Evolutionary conservation across 2,329 filamentous ascomycete species (phyloP).

Genomic region (Trichoderma brevicompactum): DNA sequence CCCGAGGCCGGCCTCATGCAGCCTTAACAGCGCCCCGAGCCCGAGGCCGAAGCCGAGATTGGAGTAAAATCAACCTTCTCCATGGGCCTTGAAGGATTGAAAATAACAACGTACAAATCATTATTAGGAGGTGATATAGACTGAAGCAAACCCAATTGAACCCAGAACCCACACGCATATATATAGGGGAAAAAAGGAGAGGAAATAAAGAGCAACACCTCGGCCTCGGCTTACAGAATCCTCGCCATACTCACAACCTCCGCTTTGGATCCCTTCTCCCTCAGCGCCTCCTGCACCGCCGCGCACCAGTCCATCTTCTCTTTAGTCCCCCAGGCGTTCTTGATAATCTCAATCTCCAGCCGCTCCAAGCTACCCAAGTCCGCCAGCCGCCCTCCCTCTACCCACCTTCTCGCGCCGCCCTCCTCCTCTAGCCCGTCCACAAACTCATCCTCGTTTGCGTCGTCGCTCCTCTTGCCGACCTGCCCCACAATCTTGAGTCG

Average conservation of each 20-base stretch:
- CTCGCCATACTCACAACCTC: constrained; percentile 38
- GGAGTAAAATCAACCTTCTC: too few relatives aligned
- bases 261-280: constrained; percentile 27
- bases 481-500: constrained; percentile 45
- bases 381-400: constrained; percentile 40
- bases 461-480: constrained; percentile 32
- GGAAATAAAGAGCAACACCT: background rate
- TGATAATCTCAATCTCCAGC: constrained; percentile 49
- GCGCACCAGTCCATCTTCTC: constrained; percentile 46
- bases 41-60: background rate
- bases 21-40: background rate
- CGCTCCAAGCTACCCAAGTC: constrained; percentile 40
- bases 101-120: too few relatives aligned
- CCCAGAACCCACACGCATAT: background rate
- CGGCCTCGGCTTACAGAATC: constrained; percentile 20
- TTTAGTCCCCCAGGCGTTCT: constrained; percentile 39
- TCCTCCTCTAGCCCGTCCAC: constrained; percentile 29
- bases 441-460: constrained; percentile 11
- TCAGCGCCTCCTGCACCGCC: constrained; percentile 39
- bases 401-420: constrained; percentile 32
- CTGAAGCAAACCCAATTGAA: too few relatives aligned
- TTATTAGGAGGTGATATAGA: too few relatives aligned
- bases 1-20: background rate
- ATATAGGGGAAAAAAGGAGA: background rate
- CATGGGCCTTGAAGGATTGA: too few relatives aligned